Evolutionary conservation across 306 rosid species (phyloP).

Genomic region (Trifolium repens): DNA sequence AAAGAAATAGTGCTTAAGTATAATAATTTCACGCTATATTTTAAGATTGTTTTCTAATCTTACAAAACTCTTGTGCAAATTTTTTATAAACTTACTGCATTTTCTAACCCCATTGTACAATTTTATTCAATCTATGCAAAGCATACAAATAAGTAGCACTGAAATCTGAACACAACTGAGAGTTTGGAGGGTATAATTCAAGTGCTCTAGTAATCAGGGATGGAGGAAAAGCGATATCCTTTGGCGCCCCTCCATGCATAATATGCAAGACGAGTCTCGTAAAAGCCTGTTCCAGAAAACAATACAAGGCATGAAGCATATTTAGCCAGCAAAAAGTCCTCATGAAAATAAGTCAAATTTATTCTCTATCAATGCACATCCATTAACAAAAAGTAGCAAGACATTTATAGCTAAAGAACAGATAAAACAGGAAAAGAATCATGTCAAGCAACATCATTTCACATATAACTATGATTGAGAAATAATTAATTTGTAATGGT

Average conservation of each 20-base stretch:
- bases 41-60: constrained; percentile 2
- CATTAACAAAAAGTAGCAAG: constrained; percentile 10
- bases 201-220: constrained; percentile 76
- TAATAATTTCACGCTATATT: constrained; percentile 20
- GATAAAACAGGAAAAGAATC: constrained; percentile 4
- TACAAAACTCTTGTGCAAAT: constrained; percentile 1
- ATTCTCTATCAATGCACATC: constrained; percentile 18
- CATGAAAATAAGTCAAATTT: constrained; percentile 10
- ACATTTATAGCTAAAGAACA: background rate
- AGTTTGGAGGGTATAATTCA: constrained; percentile 19
- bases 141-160: constrained; percentile 21
- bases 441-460: constrained; percentile 18
- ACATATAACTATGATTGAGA: background rate
- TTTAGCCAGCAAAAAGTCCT: constrained; percentile 33
- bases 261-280: constrained; percentile 91
- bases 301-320: constrained; percentile 1
- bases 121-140: constrained; percentile 16
- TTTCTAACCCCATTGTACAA: constrained; percentile 27
- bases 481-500: background rate
- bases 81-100: constrained; percentile 32
- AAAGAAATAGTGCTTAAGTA: background rate
- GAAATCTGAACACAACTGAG: constrained; percentile 15
- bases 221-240: constrained; percentile 85
- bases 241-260: constrained; percentile 93
- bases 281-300: constrained; percentile 70